A percentile compares a stretch with the other conserved stretches of the same genome.
Evolutionary conservation across 805 yeast genomes (phyloP).

Genomic region (Metschnikowia aberdeeniae): DNA sequence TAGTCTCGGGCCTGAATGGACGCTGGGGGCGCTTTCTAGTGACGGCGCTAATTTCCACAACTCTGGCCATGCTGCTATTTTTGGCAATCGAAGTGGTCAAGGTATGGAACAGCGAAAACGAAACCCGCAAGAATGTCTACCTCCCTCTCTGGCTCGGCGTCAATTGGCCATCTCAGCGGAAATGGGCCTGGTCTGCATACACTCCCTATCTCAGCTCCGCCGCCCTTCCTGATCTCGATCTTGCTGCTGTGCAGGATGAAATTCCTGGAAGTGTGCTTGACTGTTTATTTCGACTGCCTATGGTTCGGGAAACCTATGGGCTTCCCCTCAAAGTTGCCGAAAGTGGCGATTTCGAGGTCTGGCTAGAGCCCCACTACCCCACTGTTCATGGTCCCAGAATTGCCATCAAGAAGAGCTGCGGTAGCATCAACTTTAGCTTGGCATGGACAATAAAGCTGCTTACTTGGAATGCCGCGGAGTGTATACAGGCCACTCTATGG

Average conservation of each 20-base stretch:
- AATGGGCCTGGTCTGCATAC: slow-evolving; percentile 23
- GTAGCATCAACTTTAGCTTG: slow-evolving; percentile 5
- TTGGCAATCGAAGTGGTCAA: slow-evolving; percentile 17
- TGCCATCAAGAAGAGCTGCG: slow-evolving; percentile 12
- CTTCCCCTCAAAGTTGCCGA: slow-evolving; percentile 24
- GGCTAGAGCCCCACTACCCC: slow-evolving; percentile 30
- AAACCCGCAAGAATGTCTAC: slow-evolving; percentile 14
- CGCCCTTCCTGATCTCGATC: background rate
- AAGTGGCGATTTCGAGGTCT: slow-evolving; percentile 19
- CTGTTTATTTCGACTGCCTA: slow-evolving; percentile 18
- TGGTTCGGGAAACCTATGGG: slow-evolving; percentile 24
- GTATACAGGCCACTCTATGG: slow-evolving; percentile 22
- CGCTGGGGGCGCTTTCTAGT: slow-evolving; percentile 20
- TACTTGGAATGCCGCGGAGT: slow-evolving; percentile 17
- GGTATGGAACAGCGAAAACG: slow-evolving; percentile 10
- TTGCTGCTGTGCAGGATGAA: slow-evolving; percentile 17
- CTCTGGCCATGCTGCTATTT: slow-evolving; percentile 24
- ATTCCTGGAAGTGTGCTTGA: slow-evolving; percentile 27
- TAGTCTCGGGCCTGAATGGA: slow-evolving; percentile 6
- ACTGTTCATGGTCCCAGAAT: slow-evolving; percentile 29
- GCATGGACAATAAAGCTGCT: slow-evolving; percentile 29
- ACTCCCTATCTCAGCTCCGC: slow-evolving; percentile 6
- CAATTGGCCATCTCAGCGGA: slow-evolving; percentile 25
- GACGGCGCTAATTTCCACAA: slow-evolving; percentile 20
- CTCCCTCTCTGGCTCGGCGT: slow-evolving; percentile 25